phyloP scores from a whole-genome alignment of 139 green algal species.

The Chlamydomonas schloesseri region DNA sequence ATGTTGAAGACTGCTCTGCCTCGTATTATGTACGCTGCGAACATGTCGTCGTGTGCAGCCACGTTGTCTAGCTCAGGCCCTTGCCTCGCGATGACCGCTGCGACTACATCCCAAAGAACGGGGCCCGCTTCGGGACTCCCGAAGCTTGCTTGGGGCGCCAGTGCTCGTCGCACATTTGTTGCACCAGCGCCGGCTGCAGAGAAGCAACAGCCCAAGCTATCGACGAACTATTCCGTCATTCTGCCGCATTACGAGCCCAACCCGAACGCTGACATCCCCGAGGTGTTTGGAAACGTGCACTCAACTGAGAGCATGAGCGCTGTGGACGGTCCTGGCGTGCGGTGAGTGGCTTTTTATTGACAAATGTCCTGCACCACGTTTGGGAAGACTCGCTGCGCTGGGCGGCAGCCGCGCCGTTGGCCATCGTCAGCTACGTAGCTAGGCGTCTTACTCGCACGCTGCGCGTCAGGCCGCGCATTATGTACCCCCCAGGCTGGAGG shows the following conservation, averaged over 20 bases:
- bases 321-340: constrained; percentile 31
- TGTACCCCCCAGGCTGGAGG: too few species aligned
- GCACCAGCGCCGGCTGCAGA: background rate
- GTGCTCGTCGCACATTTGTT: background rate
- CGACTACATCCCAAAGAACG: too few species aligned
- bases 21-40: too few species aligned
- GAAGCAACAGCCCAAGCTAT: background rate
- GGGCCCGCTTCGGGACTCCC: too few species aligned
- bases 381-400: background rate
- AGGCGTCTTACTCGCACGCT: too few species aligned
- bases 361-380: background rate
- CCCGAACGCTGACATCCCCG: constrained; percentile 22
- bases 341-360: background rate
- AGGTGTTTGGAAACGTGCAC: constrained; percentile 61
- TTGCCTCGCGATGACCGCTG: too few species aligned
- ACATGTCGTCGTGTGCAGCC: too few species aligned
- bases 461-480: too few species aligned
- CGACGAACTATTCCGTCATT: constrained; percentile 9
- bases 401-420: too few species aligned
- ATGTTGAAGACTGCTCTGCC: too few species aligned
- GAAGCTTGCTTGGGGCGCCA: background rate
- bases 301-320: constrained; percentile 49
- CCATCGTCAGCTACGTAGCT: too few species aligned
- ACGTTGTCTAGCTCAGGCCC: too few species aligned
- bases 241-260: background rate